Percentiles rank a stretch among this genome's conserved stretches.
Conservation (phyloP, 2,329 filamentous ascomycete genomes). For the Cordyceps tenuipes region DNA sequence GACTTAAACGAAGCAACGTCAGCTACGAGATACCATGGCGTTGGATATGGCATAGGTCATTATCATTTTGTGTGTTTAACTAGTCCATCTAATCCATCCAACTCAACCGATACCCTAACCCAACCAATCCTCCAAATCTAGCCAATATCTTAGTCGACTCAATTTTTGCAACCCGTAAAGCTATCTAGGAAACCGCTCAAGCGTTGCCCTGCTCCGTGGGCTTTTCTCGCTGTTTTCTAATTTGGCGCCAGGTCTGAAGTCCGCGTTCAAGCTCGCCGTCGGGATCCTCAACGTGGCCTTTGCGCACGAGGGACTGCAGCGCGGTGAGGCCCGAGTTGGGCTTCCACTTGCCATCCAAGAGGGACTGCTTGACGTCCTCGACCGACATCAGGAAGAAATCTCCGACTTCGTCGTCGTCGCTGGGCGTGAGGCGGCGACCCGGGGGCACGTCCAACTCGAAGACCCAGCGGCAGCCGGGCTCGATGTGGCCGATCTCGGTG, state of each 20-base stretch:
- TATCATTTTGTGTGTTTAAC: no score
- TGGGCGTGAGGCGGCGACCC: conserved; percentile 17
- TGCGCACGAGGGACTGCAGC: conserved; percentile 28
- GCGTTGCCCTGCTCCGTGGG: background rate
- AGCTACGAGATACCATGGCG: background rate
- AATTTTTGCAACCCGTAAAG: background rate
- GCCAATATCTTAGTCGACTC: background rate
- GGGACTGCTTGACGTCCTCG: conserved; percentile 22
- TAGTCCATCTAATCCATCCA: background rate
- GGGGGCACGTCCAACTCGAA: conserved; percentile 26
- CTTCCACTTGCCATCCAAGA: conserved; percentile 25
- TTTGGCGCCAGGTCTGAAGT: conserved; percentile 11
- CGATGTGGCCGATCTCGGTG: conserved; percentile 23
- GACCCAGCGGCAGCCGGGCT: conserved; percentile 30
- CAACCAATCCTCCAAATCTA: background rate
- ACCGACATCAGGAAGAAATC: conserved; percentile 22
- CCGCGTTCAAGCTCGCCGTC: conserved; percentile 15
- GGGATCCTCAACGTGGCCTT: conserved; percentile 19
- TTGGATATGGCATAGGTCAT: no score
- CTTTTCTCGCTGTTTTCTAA: background rate
- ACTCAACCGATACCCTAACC: background rate
- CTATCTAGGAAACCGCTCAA: no score
- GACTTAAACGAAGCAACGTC: background rate
- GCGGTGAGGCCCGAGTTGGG: conserved; percentile 33
- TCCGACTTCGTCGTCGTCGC: conserved; percentile 22